phyloP scores from a whole-genome alignment of 495 filamentous ascomycete species.

The Aspergillus steynii region DNA sequence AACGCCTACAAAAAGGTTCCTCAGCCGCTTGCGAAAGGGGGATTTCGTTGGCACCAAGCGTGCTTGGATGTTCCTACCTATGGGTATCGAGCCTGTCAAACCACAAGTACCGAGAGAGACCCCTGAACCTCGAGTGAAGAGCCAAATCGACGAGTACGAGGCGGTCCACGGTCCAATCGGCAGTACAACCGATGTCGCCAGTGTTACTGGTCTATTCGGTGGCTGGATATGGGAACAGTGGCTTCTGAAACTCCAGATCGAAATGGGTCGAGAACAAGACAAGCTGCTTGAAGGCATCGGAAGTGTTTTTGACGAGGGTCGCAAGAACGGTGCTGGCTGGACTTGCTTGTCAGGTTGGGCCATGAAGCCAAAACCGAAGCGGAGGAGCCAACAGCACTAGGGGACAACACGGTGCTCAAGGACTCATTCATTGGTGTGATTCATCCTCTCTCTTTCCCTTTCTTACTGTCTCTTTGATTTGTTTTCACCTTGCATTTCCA shows the following conservation, averaged over 20 bases:
- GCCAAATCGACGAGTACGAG: slow-evolving; percentile 48
- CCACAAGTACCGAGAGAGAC: slow-evolving; percentile 47
- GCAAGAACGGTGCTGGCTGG: slow-evolving; percentile 78
- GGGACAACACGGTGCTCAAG: not conserved
- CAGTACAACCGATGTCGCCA: slow-evolving; percentile 70
- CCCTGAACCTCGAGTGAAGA: slow-evolving; percentile 54
- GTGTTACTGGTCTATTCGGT: slow-evolving; percentile 77
- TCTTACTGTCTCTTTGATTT: not conserved
- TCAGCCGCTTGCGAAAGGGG: slow-evolving; percentile 67
- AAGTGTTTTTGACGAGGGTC: slow-evolving; percentile 80
- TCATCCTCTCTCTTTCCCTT: not conserved
- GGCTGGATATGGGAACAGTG: slow-evolving; percentile 96
- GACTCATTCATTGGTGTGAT: slow-evolving; percentile 1
- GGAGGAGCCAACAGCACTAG: slow-evolving; percentile 1
- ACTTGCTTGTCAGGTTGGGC: slow-evolving; percentile 85
- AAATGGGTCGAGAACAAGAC: slow-evolving; percentile 69
- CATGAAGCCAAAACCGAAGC: slow-evolving; percentile 67
- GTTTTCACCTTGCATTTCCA: slow-evolving; percentile 1
- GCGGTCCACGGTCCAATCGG: slow-evolving; percentile 71
- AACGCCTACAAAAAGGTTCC: slow-evolving; percentile 72
- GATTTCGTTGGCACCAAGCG: slow-evolving; percentile 81
- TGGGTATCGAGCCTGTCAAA: slow-evolving; percentile 63
- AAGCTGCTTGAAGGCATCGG: slow-evolving; percentile 75
- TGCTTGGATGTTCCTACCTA: slow-evolving; percentile 86
- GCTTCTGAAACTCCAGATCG: slow-evolving; percentile 81